phyloP scores from a whole-genome alignment of 768 basidiomycete species.

The Psilocybe cubensis region DNA sequence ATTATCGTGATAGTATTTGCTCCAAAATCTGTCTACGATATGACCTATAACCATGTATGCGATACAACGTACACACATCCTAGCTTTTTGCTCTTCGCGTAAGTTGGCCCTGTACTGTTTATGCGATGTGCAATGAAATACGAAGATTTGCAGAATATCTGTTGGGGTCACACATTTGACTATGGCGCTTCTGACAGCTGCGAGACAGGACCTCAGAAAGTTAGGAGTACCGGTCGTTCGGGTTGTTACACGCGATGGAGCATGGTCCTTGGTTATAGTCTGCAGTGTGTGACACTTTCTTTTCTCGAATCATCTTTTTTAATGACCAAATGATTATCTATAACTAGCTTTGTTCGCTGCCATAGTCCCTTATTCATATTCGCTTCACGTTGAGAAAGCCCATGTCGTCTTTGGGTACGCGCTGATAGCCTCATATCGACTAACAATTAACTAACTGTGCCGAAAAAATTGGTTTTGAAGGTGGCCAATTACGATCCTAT shows the following conservation, averaged over 20 bases:
- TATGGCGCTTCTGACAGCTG: constrained; percentile 1
- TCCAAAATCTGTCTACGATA: constrained; percentile 1
- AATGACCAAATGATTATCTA: not conserved
- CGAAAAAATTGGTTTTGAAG: not conserved
- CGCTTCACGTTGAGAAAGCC: constrained; percentile 1
- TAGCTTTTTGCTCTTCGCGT: constrained; percentile 10
- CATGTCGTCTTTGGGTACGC: constrained; percentile 16
- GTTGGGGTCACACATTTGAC: constrained; percentile 13
- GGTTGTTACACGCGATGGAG: constrained; percentile 13
- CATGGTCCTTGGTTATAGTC: constrained; percentile 4
- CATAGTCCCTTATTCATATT: constrained; percentile 9
- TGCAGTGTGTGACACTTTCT: constrained; percentile 3
- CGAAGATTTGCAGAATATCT: constrained; percentile 4
- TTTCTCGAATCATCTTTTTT: not conserved
- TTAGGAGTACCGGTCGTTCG: constrained; percentile 11
- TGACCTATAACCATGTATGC: constrained; percentile 9
- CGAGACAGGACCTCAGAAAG: not conserved
- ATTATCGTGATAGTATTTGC: not conserved
- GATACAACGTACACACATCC: constrained; percentile 8
- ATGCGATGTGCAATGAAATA: not conserved
- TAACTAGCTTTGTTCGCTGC: constrained; percentile 4
- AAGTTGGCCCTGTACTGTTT: not conserved
- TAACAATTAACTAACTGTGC: not conserved
- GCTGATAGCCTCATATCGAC: not conserved
- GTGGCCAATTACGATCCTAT: constrained; percentile 11